Base-by-base conservation (phyloP, 2,329 filamentous ascomycete species). In the Pyricularia pennisetigena region DNA sequence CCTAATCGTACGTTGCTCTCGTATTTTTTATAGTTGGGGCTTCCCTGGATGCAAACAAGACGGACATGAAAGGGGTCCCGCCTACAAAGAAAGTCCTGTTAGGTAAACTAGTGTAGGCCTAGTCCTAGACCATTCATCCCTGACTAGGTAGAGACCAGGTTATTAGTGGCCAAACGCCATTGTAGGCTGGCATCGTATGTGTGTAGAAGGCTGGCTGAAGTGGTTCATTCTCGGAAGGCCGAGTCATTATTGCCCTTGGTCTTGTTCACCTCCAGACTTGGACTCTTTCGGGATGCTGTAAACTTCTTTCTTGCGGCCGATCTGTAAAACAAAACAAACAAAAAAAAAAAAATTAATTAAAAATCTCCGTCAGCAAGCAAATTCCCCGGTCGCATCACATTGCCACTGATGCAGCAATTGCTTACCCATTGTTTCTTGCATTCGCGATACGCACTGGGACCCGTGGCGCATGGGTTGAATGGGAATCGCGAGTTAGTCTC, bases 341-440 rank as follows among this genome's bases (percentile, higher is more conserved):
- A 20, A 28, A 14, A 14, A 14, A 14, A 1, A 20, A 28, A 14
- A 1, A 28, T 29, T 6, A 4, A n/a, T n/a, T n/a, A n/a, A n/a
- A 1, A 28, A 8, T 16, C 24, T 14, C 16, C 26, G 59, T 62
- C 24, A 26, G 28, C 14, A 26, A 30, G 12, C 59, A 41, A 41
- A 41, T 4, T 41, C 24, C 29, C 24, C 59, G 7, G 7, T 28
- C 4, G 24, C 16, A 8, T 20, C 20, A 12, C 12, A 62, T 30
- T 20, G 28, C 26, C 59, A 28, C 24, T 62, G 7, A 28, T 26
- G 7, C 26, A 28, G 26, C 14, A 62, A 12, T 41, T 23, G 29
- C 66, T 57, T 32, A 97, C 93, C 94, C 94, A 97, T 82, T 89
- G 86, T 80, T 97, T 94, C 79, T 97, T 97, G 80, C 94, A 98